Evolutionary conservation across 225 moss, liverwort and hornwort genomes (phyloP), one percentile per base, ranked within the genome.

Genomic region (Pseudisothecium myosuroides): DNA sequence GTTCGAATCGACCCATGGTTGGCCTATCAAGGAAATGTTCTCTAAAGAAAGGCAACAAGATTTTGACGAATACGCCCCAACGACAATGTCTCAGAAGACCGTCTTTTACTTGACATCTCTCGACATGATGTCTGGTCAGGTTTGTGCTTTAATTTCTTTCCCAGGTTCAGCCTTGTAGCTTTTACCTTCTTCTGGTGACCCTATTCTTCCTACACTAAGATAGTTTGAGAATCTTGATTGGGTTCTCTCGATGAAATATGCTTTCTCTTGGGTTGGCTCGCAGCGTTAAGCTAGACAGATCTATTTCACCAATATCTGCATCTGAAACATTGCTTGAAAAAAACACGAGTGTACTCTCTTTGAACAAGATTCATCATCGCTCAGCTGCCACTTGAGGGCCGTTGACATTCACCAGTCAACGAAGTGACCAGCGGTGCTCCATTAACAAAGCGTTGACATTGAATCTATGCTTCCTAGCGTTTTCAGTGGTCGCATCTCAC

Each of bases 71-170:
- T 95, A 95, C 68, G 95, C 95, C 58, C 95, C 95, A 19, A 93
- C 95, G 49, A 95, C 88, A 56, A 92, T 95, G 93, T 93, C 95
- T 81, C 95, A 95, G 61, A 92, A 95, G 83, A 95, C 94, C 11
- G 93, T 95, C 82, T 92, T 92, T 60, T 95, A 95, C 45, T 90
- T 95, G 72, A 94, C 93, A 71, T 94, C 95, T 64, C 93, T 95
- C n/a, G 95, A 95, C 90, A 94, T 95, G 92, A 95, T 95, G 95
- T 95, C 95, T 89, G 95, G 95, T 61, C 93, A 90, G 94, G 95
- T 95, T 41, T 81, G 93, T 92, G 49, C 62, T 62, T 49, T 8
- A 15, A 60, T 41, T 84, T 80, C 56, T 56, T 75, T 86, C 68
- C 56, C 80, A 61, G 39, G 55, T 86, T 47, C 80, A 62, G 49